Base-by-base conservation (phyloP, 164 flowering plant genomes). In the Magnolia kwangsiensis region DNA sequence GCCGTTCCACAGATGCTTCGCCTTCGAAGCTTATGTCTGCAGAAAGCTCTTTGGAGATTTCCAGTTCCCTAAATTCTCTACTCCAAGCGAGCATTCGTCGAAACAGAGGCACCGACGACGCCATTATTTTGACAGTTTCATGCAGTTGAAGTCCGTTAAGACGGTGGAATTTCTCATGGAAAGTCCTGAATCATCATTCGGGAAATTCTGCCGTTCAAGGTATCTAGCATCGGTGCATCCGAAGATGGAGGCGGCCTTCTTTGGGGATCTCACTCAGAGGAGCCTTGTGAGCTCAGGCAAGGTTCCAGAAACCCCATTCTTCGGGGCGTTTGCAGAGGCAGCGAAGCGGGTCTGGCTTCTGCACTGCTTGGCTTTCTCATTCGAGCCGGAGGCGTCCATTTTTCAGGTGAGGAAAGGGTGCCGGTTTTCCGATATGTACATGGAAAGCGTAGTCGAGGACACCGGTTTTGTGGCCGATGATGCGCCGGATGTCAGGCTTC, bases 391-490 rank as follows among this genome's bases (percentile, higher is more conserved):
- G 50, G 90, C 91, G 1, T 69, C 80, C 16, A 78, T 90, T 6
- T 95, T 95, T 77, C 90, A 87, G 80, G 89, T 90, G 23, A 75
- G 74, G 61, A 83, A 73, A 49, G 82, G 80, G 2, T 85, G 84
- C 72, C 79, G 92, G 51, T 93, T 92, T 78, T 92, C 98, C 0
- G 95, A 95, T 21, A 90, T 92, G 18, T 91, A 86, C 87, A 92
- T 95, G 98, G 95, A 91, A 72, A 75, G 85, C 72, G 91, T 86
- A 24, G 80, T 83, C 1, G 86, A 88, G 18, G 90, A 86, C 0
- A 84, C 63, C 0, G 37, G 51, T 63, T 16, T 81, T 9, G 67
- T 78, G 1, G 29, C 69, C 10, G 69, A 70, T 21, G 58, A n/a
- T 7, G 71, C 50, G 5, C 19, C 18, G 67, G 82, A 74, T 20